These are phyloP conservation scores for Coemansia sp. DNA, from an alignment of 192 early-diverging fungal species.

Conservation along the genomic window DNA sequence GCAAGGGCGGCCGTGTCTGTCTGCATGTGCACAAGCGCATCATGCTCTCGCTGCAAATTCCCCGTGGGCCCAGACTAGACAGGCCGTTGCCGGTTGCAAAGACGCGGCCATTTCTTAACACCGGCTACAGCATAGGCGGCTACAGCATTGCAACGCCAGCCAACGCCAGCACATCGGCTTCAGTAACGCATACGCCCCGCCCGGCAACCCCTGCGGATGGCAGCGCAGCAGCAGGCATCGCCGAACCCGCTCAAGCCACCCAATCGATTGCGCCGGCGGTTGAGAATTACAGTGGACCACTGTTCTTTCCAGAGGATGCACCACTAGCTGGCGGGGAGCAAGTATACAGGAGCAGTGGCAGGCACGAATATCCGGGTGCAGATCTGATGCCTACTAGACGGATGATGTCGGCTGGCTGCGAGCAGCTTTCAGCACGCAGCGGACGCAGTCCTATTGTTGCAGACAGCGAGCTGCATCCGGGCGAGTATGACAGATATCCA, in stretches of 20 bases:
- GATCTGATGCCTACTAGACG: slow-evolving; percentile 16
- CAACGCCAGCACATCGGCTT: slow-evolving; percentile 22
- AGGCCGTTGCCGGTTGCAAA: slow-evolving; percentile 29
- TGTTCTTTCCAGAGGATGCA: slow-evolving; percentile 23
- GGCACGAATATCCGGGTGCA: slow-evolving; percentile 1
- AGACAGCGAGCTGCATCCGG: slow-evolving; percentile 63
- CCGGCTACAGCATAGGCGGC: slow-evolving; percentile 9
- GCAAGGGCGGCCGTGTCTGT: slow-evolving; percentile 37
- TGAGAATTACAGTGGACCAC: slow-evolving; percentile 39
- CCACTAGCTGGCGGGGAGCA: background rate
- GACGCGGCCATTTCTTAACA: slow-evolving; percentile 13
- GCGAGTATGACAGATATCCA: slow-evolving; percentile 56
- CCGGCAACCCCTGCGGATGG: slow-evolving; percentile 32
- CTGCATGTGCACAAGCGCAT: slow-evolving; percentile 50
- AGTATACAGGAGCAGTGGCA: slow-evolving; percentile 5
- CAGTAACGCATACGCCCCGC: slow-evolving; percentile 37
- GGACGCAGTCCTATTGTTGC: slow-evolving; percentile 30
- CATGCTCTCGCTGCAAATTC: slow-evolving; percentile 54
- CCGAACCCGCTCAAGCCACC: slow-evolving; percentile 7
- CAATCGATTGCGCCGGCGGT: slow-evolving; percentile 29
- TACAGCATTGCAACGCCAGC: slow-evolving; percentile 12
- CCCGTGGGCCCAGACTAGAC: slow-evolving; percentile 39
- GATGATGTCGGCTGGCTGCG: slow-evolving; percentile 3
- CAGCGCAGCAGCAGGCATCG: background rate
- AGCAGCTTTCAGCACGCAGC: slow-evolving; percentile 20